A percentile compares a stretch with the other conserved stretches of the same genome.
phyloP scores from a whole-genome alignment of 345 rosid genomes.

The Populus alba region DNA sequence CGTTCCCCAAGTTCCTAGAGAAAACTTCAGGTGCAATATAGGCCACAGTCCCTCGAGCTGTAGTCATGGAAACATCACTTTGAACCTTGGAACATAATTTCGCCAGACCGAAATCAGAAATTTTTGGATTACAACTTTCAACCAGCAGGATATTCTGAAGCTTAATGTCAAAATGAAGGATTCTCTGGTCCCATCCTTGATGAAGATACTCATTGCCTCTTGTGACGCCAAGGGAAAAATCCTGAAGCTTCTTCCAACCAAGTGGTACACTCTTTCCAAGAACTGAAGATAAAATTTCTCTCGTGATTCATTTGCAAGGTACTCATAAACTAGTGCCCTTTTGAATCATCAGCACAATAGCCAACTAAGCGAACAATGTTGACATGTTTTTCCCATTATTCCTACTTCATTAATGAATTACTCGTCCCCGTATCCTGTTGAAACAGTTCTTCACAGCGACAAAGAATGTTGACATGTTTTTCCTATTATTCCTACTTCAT shows the following conservation, averaged over 20 bases:
- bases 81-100: conserved; percentile 12
- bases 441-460: conserved; percentile 19
- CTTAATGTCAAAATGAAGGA: conserved; percentile 16
- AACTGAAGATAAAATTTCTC: neutral
- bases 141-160: conserved; percentile 12
- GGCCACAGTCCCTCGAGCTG: conserved; percentile 16
- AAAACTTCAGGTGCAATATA: conserved; percentile 15
- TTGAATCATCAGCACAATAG: conserved; percentile 9
- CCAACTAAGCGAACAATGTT: conserved; percentile 8
- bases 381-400: conserved; percentile 10
- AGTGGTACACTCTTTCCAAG: neutral
- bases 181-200: conserved; percentile 14
- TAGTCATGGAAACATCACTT: conserved; percentile 5
- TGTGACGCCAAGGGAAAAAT: conserved; percentile 14
- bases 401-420: conserved; percentile 19
- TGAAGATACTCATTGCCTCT: conserved; percentile 23
- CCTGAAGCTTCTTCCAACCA: conserved; percentile 15
- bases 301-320: neutral
- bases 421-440: conserved; percentile 19
- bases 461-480: neutral
- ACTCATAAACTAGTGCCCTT: conserved; percentile 10
- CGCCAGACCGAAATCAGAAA: conserved; percentile 21
- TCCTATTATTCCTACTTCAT: conserved; percentile 9
- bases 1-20: conserved; percentile 17
- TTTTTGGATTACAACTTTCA: conserved; percentile 15